Conservation (phyloP, 2,329 filamentous ascomycete genomes). For the Helminthosporium solani region DNA sequence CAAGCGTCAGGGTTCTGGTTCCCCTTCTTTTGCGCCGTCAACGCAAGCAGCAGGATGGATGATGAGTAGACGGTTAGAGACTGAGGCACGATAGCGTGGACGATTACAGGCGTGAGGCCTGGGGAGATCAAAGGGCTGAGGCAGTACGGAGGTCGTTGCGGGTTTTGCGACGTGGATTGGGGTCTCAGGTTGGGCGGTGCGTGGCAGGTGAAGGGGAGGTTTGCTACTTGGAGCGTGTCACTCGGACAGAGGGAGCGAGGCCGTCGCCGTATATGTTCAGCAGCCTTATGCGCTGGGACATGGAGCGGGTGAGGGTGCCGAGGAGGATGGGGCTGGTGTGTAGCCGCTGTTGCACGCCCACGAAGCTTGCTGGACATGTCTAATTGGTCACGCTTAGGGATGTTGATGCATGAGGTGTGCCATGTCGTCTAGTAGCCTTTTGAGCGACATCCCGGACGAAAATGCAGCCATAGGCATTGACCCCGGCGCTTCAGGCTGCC, state of each 20-base stretch:
- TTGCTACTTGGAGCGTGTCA: slow-evolving; percentile 42
- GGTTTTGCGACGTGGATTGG: slow-evolving; percentile 26
- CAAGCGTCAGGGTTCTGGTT: neutral
- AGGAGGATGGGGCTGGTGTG: neutral
- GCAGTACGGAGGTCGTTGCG: slow-evolving; percentile 11
- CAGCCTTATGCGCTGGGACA: slow-evolving; percentile 34
- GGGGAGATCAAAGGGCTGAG: slow-evolving; percentile 23
- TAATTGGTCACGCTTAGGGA: slow-evolving; percentile 9
- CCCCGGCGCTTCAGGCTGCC: slow-evolving; percentile 18
- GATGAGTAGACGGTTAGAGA: neutral
- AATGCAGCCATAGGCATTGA: slow-evolving; percentile 7
- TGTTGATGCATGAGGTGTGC: slow-evolving; percentile 26
- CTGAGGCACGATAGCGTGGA: neutral
- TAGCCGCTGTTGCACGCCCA: slow-evolving; percentile 16
- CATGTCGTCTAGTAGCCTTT: slow-evolving; percentile 20
- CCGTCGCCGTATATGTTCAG: slow-evolving; percentile 34
- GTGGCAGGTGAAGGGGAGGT: slow-evolving; percentile 29
- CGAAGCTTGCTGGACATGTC: neutral
- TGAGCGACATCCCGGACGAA: slow-evolving; percentile 10
- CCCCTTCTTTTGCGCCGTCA: neutral
- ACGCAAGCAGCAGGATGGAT: neutral
- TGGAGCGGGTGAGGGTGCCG: slow-evolving; percentile 1
- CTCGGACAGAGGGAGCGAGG: slow-evolving; percentile 28
- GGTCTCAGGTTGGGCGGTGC: slow-evolving; percentile 33
- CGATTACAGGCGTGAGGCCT: neutral